Evolutionary conservation across 345 rosid species (phyloP).

Genomic region (Excoecaria cochinchinensis): DNA sequence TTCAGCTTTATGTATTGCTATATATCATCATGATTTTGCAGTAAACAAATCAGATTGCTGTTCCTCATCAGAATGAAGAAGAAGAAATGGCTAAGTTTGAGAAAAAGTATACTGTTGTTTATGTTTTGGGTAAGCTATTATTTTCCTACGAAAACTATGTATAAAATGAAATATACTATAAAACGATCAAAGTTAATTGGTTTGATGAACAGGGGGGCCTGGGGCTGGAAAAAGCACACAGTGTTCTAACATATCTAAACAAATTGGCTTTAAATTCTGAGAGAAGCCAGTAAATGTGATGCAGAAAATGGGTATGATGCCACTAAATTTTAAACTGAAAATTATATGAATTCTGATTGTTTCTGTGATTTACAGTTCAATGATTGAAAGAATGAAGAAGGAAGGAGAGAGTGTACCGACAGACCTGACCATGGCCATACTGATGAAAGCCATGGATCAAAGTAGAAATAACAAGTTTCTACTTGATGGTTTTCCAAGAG

Average conservation of each 20-base stretch:
- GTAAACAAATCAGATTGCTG: too few relatives aligned
- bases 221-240: not conserved
- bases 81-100: not conserved
- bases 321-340: not conserved
- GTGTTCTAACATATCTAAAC: not conserved
- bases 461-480: constrained; percentile 18
- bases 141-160: too few relatives aligned
- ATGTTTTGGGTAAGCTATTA: not conserved
- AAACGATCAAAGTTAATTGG: too few relatives aligned
- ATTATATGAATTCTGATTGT: not conserved
- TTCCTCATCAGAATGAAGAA: too few relatives aligned
- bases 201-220: not conserved
- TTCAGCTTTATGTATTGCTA: too few relatives aligned
- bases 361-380: not conserved
- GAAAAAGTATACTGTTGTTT: not conserved
- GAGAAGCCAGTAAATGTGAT: not conserved
- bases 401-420: constrained; percentile 3
- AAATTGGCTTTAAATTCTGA: not conserved
- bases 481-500: constrained; percentile 26
- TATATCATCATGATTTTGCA: too few relatives aligned
- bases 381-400: constrained; percentile 8
- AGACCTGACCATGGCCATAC: not conserved
- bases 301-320: not conserved
- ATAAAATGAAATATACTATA: too few relatives aligned
- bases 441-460: not conserved